phyloP scores from a whole-genome alignment of 345 rosid genomes.

The Populus simonii region DNA sequence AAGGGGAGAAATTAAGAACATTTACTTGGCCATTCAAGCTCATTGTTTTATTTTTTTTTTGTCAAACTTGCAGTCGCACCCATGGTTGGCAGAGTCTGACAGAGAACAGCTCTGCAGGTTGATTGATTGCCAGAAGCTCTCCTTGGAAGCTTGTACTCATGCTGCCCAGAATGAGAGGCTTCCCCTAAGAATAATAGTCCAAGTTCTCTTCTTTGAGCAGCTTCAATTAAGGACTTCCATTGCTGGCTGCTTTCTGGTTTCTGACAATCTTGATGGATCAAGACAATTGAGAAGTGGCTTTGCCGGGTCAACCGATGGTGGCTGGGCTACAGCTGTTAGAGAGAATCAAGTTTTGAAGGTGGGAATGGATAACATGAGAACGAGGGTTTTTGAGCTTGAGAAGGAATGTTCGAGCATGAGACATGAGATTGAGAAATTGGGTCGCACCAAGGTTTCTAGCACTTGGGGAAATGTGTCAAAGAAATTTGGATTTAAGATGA shows the following conservation, averaged over 20 bases:
- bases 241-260: slow-evolving; percentile 90
- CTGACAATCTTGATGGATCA: slow-evolving; percentile 91
- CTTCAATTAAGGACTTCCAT: slow-evolving; percentile 97
- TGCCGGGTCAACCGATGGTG: slow-evolving; percentile 71
- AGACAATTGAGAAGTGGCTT: slow-evolving; percentile 79
- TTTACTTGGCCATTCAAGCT: slow-evolving; percentile 4
- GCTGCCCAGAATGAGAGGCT: slow-evolving; percentile 96
- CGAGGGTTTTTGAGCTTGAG: slow-evolving; percentile 89
- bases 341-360: slow-evolving; percentile 96
- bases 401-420: slow-evolving; percentile 52
- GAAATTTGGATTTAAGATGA: slow-evolving; percentile 80
- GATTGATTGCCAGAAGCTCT: slow-evolving; percentile 95
- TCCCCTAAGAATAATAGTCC: slow-evolving; percentile 81
- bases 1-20: background rate
- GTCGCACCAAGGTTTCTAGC: slow-evolving; percentile 26
- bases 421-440: slow-evolving; percentile 89
- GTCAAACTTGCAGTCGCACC: slow-evolving; percentile 71
- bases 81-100: slow-evolving; percentile 85
- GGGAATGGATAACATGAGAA: slow-evolving; percentile 95
- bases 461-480: slow-evolving; percentile 44
- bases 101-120: slow-evolving; percentile 90
- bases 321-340: slow-evolving; percentile 86
- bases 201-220: slow-evolving; percentile 98
- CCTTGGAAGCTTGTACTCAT: slow-evolving; percentile 95
- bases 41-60: slow-evolving; percentile 10